phyloP scores from a whole-genome alignment of 768 basidiomycete genomes.

The Lentinula aciculospora region DNA sequence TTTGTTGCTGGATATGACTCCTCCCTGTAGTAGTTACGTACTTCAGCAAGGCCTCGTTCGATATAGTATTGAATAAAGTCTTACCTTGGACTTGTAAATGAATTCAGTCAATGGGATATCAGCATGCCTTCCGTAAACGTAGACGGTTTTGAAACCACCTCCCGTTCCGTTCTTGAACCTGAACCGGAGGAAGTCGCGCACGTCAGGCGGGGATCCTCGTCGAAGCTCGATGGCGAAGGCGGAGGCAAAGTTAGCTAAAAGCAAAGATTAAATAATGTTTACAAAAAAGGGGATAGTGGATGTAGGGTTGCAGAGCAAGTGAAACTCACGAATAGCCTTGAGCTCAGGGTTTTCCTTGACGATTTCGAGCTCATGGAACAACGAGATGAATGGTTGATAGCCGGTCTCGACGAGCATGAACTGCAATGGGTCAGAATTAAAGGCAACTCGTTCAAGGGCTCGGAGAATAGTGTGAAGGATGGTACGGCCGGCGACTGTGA shows the following conservation, averaged over 20 bases:
- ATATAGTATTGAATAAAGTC: conserved; percentile 10
- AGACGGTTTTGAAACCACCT: conserved; percentile 56
- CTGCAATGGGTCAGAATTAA: conserved; percentile 74
- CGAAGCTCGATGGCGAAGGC: conserved; percentile 77
- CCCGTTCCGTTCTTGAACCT: conserved; percentile 81
- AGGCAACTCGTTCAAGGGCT: conserved; percentile 73
- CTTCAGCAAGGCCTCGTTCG: background rate
- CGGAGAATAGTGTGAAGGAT: conserved; percentile 65
- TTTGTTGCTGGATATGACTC: conserved; percentile 50
- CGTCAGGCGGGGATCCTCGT: conserved; percentile 67
- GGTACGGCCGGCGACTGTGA: conserved; percentile 75
- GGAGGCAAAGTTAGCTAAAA: conserved; percentile 63
- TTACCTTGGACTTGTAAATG: conserved; percentile 75
- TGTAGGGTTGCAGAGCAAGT: no score
- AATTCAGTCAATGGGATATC: conserved; percentile 84
- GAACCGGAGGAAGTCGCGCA: conserved; percentile 78
- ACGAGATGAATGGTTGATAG: conserved; percentile 88
- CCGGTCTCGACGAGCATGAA: conserved; percentile 75
- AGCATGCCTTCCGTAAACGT: conserved; percentile 67
- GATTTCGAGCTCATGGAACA: conserved; percentile 76
- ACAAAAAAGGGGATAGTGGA: no score
- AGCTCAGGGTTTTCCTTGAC: conserved; percentile 51
- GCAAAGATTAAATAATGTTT: no score
- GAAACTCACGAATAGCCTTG: conserved; percentile 56
- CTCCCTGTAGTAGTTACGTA: conserved; percentile 25